phyloP scores from a whole-genome alignment of 805 yeast genomes.

The Saccharomycopsis fodiens region DNA sequence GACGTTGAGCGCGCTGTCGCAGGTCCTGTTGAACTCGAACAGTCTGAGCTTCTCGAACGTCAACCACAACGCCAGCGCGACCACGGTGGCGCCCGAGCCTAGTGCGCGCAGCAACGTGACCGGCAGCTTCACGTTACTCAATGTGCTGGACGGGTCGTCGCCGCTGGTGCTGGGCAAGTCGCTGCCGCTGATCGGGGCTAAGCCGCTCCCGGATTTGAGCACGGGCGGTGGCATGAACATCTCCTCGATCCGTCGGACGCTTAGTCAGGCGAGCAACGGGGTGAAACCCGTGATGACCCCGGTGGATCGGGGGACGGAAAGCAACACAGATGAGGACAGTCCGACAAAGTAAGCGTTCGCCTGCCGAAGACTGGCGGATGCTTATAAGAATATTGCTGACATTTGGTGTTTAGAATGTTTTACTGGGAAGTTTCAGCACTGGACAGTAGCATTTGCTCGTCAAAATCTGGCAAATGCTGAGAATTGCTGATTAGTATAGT shows the following conservation, averaged over 20 bases:
- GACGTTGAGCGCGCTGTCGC: conserved; percentile 18
- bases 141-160: conserved; percentile 7
- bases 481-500: too few relatives aligned
- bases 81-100: conserved; percentile 1
- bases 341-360: too few relatives aligned
- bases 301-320: neutral
- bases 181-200: conserved; percentile 9
- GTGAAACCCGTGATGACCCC: neutral
- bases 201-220: neutral
- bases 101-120: neutral
- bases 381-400: too few relatives aligned
- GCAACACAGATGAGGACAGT: neutral
- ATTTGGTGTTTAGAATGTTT: too few relatives aligned
- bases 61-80: neutral
- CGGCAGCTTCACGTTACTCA: conserved; percentile 1
- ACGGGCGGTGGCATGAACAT: conserved; percentile 6
- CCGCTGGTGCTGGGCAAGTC: conserved; percentile 13
- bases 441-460: too few relatives aligned
- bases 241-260: conserved; percentile 15
- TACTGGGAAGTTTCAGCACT: too few relatives aligned
- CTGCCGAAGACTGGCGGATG: too few relatives aligned
- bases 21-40: conserved; percentile 12
- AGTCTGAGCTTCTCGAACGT: conserved; percentile 14
- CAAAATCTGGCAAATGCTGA: too few relatives aligned
- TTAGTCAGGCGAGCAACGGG: conserved; percentile 6